Conservation (phyloP, 129 eudicot species). For the Saposhnikovia divaricata region DNA sequence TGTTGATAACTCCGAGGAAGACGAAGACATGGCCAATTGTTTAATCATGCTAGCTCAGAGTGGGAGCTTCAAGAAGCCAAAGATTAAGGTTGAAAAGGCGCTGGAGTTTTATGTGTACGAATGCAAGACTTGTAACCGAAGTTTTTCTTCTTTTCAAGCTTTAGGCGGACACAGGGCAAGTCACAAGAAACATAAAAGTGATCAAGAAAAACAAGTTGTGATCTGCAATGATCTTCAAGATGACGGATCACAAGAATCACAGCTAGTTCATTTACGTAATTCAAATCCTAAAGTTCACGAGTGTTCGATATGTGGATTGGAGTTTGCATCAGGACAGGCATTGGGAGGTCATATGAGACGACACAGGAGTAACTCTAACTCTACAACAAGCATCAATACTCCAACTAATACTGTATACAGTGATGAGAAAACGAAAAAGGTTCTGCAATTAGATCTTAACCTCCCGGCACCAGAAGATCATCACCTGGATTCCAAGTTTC, state of each 20-base stretch:
- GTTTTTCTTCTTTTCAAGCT: conserved; percentile 86
- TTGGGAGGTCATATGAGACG: conserved; percentile 94
- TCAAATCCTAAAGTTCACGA: conserved; percentile 40
- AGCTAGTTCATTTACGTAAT: neutral
- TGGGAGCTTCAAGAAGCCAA: neutral
- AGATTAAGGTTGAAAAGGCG: conserved; percentile 21
- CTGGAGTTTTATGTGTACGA: conserved; percentile 44
- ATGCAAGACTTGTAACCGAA: conserved; percentile 77
- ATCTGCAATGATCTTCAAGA: neutral
- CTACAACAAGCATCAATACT: neutral
- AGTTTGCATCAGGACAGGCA: conserved; percentile 85
- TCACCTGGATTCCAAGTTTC: conserved; percentile 28
- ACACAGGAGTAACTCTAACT: conserved; percentile 38
- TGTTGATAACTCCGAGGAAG: conserved; percentile 39
- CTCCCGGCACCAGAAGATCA: conserved; percentile 69
- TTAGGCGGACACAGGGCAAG: conserved; percentile 91
- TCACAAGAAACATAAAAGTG: conserved; percentile 64
- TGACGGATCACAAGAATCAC: conserved; percentile 5
- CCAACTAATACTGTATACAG: neutral
- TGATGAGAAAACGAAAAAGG: conserved; percentile 7
- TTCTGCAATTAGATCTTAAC: conserved; percentile 70
- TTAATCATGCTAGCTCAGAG: conserved; percentile 73
- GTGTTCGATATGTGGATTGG: conserved; percentile 79
- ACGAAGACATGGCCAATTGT: conserved; percentile 82
- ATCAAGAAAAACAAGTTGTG: conserved; percentile 12